Evolutionary conservation across 1,284 basidiomycete genomes (phyloP).

Genomic region (Rhodotorula sp.): DNA sequence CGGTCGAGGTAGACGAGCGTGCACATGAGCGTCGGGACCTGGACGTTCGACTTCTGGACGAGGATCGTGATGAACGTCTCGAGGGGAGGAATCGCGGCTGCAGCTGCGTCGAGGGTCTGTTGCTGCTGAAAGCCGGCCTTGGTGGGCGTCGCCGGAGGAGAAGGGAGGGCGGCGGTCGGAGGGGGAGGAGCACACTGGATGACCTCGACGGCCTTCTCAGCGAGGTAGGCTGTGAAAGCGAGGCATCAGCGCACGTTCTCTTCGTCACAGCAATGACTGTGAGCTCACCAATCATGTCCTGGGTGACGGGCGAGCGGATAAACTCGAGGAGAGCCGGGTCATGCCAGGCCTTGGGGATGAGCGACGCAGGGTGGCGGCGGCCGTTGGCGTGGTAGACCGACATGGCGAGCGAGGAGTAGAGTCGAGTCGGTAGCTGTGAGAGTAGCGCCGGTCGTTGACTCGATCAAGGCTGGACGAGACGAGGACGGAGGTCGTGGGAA

Average conservation of each 20-base stretch:
- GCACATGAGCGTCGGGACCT: conserved; percentile 84
- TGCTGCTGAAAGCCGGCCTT: conserved; percentile 42
- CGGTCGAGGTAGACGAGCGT: conserved; percentile 93
- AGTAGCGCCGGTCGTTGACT: background rate
- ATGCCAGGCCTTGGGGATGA: conserved; percentile 54
- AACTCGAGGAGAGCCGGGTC: conserved; percentile 74
- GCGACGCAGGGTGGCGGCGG: conserved; percentile 45
- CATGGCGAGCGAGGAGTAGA: background rate
- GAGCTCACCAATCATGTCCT: conserved; percentile 68
- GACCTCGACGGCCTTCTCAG: conserved; percentile 63
- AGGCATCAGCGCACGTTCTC: background rate
- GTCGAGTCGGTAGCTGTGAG: background rate
- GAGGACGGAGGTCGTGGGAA: background rate
- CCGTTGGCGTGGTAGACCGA: conserved; percentile 26
- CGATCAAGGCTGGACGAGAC: background rate
- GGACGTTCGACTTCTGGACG: conserved; percentile 81
- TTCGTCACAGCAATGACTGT: background rate
- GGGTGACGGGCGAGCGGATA: conserved; percentile 70
- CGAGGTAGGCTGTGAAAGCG: conserved; percentile 56
- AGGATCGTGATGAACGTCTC: conserved; percentile 85
- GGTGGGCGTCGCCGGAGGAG: conserved; percentile 47
- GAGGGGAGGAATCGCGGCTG: conserved; percentile 63
- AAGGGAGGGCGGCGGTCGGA: conserved; percentile 38
- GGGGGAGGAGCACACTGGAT: conserved; percentile 52
- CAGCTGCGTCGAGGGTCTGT: conserved; percentile 48